Base-by-base conservation (phyloP, 164 flowering plant genomes). In the Macadamia tetraphylla region DNA sequence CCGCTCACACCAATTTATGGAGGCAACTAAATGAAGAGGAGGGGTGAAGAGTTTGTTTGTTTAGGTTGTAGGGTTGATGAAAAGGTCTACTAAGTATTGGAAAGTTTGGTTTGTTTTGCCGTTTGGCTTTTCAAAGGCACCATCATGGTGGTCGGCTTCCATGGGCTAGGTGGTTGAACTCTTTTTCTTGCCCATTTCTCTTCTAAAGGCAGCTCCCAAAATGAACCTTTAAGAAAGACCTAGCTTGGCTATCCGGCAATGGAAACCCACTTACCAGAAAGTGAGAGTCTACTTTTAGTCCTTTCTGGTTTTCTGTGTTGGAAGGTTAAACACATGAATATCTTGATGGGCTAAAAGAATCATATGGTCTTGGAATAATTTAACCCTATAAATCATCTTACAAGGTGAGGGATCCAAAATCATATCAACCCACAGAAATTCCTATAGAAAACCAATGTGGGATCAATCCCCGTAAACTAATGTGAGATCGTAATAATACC, bases 231-330 rank as follows among this genome's bases (percentile, higher is more conserved):
- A 29, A 44, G 48, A 63, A 55, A 77, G 77, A 23, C 23, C 71
- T n/a, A 53, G 57, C 17, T 71, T 52, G 71, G 78, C 67, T 65
- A 31, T 66, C 70, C 55, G 69, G 77, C 81, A 79, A n/a, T 23
- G 55, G 67, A 60, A 67, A 53, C 83, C 77, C 75, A 58, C 68
- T 42, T 60, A 6, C 61, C 42, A 8, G 62, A 57, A 42, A 8
- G 18, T 42, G 40, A 18, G 9, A 57, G 65, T 18, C 63, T 62
- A 11, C 59, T 55, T 63, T 68, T 63, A 64, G 0, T 46, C 68
- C 53, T n/a, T 61, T 76, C 75, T 65, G 58, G 43, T 70, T 65
- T 74, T 72, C 64, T 68, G 77, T 51, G 32, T 44, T 63, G 65
- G 78, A 72, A 77, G 80, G 78, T 72, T 80, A 46, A 55, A 13